These are phyloP conservation scores for Spatholobus suberectus DNA, from an alignment of 306 rosid species.

Conservation along the genomic window DNA sequence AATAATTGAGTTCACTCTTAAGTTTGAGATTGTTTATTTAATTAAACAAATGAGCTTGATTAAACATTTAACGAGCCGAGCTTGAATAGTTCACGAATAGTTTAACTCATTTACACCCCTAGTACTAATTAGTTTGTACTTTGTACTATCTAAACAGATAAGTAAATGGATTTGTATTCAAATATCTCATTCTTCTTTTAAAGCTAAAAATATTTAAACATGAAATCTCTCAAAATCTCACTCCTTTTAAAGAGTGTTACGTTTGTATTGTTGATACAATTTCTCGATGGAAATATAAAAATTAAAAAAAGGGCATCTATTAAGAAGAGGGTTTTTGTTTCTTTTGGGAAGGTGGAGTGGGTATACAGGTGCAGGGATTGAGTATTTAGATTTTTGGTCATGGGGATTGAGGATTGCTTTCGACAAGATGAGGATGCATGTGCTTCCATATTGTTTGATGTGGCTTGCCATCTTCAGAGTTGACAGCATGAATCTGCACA, in stretches of 20 bases:
- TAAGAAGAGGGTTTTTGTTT: not conserved
- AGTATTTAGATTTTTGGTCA: constrained; percentile 10
- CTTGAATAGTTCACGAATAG: no score
- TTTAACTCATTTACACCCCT: no score
- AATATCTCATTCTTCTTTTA: not conserved
- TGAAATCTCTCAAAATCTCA: not conserved
- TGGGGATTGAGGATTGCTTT: constrained; percentile 24
- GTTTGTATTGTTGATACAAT: not conserved
- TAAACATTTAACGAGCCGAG: no score
- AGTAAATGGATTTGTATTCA: not conserved
- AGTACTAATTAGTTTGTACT: no score
- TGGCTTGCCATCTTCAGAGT: constrained; percentile 54
- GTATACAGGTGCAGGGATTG: constrained; percentile 24
- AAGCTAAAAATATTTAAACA: not conserved
- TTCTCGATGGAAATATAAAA: not conserved
- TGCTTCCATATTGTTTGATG: constrained; percentile 51
- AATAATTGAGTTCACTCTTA: no score
- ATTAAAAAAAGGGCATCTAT: not conserved
- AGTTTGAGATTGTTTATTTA: no score
- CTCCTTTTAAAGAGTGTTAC: not conserved
- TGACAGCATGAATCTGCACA: constrained; percentile 47
- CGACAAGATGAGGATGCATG: constrained; percentile 50
- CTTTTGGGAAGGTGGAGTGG: constrained; percentile 19
- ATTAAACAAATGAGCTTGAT: no score
- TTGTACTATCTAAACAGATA: not conserved